Evolutionary conservation across 2,329 filamentous ascomycete genomes (phyloP), one percentile per base, ranked within the genome.

Genomic region (Davidsoniella virescens): DNA sequence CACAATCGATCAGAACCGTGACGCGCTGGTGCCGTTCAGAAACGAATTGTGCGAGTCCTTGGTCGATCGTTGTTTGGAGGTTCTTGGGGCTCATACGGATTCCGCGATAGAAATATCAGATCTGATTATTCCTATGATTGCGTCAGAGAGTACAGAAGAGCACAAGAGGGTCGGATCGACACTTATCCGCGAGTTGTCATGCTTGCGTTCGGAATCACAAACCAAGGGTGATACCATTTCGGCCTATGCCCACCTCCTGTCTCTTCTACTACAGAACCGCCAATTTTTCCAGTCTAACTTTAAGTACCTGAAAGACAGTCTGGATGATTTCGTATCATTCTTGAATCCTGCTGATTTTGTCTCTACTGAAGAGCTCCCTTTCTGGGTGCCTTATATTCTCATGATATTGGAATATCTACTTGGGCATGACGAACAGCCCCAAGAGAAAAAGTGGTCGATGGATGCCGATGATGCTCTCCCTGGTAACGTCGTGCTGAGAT

Each of bases 21-120:
- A 83, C 7, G 18, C 40, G 4, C 42, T 51, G 8, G 23, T 20
- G 18, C 75, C 76, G 33, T 76, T 85, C 62, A 80, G 92, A 43
- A 71, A 74, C 4, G 73, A 71, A n/a, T 70, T 96, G 39, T 78
- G 86, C 38, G 71, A 77, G 17, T 81, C 85, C 51, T 66, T 96
- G 50, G 88, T 96, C 53, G 88, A 95, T 58, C 83, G 87, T 52
- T 94, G 85, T 56, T 70, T 98, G 18, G 88, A 95, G 59, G 80
- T 96, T 33, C 80, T 98, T 49, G 84, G 90, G 61, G 81, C 82
- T 37, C 88, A 96, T 57, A 82, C 88, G 12, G 80, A 85, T 57
- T 80, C 90, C 9, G 93, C 92, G 0, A 92, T 95, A 58, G 90
- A 96, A 60, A 71, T 98, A 44, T 78, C 87, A 0, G 88, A 95